Evolutionary conservation across 306 rosid species (phyloP), one percentile per base, ranked within the genome.

Genomic region (Gastrolobium bilobum): DNA sequence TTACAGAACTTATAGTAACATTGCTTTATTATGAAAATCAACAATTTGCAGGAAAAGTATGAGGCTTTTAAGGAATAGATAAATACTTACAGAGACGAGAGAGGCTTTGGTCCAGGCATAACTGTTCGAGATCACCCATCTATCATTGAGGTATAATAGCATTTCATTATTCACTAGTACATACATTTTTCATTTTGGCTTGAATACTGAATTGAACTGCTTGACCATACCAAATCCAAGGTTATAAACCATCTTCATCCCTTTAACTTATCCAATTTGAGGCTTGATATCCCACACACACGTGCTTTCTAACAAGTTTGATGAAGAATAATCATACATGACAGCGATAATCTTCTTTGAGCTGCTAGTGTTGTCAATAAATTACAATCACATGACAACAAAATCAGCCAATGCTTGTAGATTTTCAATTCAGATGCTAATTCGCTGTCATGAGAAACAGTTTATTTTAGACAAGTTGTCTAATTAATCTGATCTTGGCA

Each of bases 91-190:
- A 79, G 39, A 64, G 72, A 78, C 29, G 58, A 58, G n/a, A 50
- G 3, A 46, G 71, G 4, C 10, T 13, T 51, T 33, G n/a, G 34
- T 42, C 37, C 47, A 9, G 71, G 78, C 58, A 29, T 15, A 13
- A 57, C 30, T 20, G 38, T 15, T 68, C 48, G 46, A 81, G 85
- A 84, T 79, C 90, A 89, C 68, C 71, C 88, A 33, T 67, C 88
- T 7, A 35, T 83, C 8, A 73, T 87, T 52, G 89, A 91, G 95
- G 95, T 90, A 79, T 15, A 33, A 10, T 63, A 70, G 68, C 61
- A 11, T 31, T 65, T 52, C 13, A 20, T 11, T 15, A 43, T 38
- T 6, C 47, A 37, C 29, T 10, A 44, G 20, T 43, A 6, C 68
- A 35, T 37, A 34, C 35, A 4, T 20, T 40, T 65, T 4, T 8